A percentile compares a stretch with the other conserved stretches of the same genome.
Conservation (phyloP, 2,329 filamentous ascomycete species). For the Clonostachys rhizophaga region DNA sequence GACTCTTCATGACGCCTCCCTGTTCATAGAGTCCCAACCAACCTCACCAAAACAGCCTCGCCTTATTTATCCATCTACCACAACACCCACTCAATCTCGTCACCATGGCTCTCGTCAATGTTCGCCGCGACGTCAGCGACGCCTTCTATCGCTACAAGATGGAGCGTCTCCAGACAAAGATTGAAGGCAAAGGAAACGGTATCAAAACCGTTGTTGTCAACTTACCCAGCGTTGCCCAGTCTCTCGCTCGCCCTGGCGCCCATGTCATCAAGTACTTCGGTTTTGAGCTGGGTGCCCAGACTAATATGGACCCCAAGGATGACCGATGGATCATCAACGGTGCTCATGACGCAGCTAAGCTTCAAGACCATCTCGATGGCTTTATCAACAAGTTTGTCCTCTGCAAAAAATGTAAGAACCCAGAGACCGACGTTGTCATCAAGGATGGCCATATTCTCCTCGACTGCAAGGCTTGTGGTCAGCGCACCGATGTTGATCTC, state of each 20-base stretch:
- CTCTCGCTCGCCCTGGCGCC: slow-evolving; percentile 84
- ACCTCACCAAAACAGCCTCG: slow-evolving; percentile 7
- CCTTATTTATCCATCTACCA: slow-evolving; percentile 1
- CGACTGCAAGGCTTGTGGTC: slow-evolving; percentile 98
- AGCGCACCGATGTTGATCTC: slow-evolving; percentile 85
- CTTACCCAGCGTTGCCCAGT: slow-evolving; percentile 86
- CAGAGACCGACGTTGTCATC: slow-evolving; percentile 93
- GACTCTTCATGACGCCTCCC: slow-evolving; percentile 33
- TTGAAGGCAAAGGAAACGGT: slow-evolving; percentile 98
- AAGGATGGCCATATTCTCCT: slow-evolving; percentile 89
- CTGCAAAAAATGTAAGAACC: slow-evolving; percentile 99
- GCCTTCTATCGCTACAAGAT: slow-evolving; percentile 99
- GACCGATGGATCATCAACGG: slow-evolving; percentile 99
- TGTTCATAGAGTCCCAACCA: slow-evolving; percentile 12
- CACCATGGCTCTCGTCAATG: slow-evolving; percentile 97
- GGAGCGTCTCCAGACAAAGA: slow-evolving; percentile 97
- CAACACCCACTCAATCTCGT: slow-evolving; percentile 28
- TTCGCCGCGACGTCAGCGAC: slow-evolving; percentile 96
- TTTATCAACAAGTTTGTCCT: slow-evolving; percentile 99
- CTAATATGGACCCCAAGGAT: slow-evolving; percentile 94
- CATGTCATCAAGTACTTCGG: slow-evolving; percentile 99
- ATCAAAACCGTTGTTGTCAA: slow-evolving; percentile 99
- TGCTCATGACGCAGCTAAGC: slow-evolving; percentile 88
- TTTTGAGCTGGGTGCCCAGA: slow-evolving; percentile 97
- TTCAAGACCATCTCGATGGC: slow-evolving; percentile 96